Percentiles rank a stretch among this genome's conserved stretches.
phyloP scores from a whole-genome alignment of 805 yeast genomes.

The Groenewaldozyma salmanticensis region DNA sequence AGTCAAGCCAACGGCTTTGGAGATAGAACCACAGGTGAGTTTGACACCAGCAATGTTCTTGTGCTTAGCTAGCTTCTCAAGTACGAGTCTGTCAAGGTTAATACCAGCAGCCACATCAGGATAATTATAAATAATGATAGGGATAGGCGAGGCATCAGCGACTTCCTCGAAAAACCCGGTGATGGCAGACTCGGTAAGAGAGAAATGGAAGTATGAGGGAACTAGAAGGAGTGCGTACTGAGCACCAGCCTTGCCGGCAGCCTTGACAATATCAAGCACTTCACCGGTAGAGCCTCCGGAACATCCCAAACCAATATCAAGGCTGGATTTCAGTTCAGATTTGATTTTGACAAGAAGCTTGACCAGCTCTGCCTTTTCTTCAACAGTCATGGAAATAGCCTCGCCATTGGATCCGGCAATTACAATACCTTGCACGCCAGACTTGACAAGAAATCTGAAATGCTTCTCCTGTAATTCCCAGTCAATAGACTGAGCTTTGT shows the following conservation, averaged over 20 bases:
- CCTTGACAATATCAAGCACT: conserved; percentile 28
- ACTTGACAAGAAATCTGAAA: conserved; percentile 32
- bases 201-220: conserved; percentile 40
- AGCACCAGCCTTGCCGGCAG: conserved; percentile 23
- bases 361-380: conserved; percentile 31
- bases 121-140: conserved; percentile 37
- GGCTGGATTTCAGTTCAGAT: conserved; percentile 23
- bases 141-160: conserved; percentile 35
- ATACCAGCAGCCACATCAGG: conserved; percentile 41
- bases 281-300: conserved; percentile 39
- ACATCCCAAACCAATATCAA: conserved; percentile 39
- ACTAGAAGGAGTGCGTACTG: conserved; percentile 30
- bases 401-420: conserved; percentile 50
- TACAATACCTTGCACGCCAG: conserved; percentile 41
- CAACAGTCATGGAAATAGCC: conserved; percentile 39
- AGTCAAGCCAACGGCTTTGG: conserved; percentile 36
- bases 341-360: no score
- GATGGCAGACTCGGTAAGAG: conserved; percentile 37
- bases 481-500: no score
- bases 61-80: conserved; percentile 35
- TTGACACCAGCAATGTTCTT: conserved; percentile 42
- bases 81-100: conserved; percentile 30
- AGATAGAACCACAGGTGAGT: conserved; percentile 42
- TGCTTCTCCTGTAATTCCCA: conserved; percentile 40
- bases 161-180: conserved; percentile 36